phyloP scores from a whole-genome alignment of 2,329 filamentous ascomycete genomes.

The Colletotrichum australisinense region DNA sequence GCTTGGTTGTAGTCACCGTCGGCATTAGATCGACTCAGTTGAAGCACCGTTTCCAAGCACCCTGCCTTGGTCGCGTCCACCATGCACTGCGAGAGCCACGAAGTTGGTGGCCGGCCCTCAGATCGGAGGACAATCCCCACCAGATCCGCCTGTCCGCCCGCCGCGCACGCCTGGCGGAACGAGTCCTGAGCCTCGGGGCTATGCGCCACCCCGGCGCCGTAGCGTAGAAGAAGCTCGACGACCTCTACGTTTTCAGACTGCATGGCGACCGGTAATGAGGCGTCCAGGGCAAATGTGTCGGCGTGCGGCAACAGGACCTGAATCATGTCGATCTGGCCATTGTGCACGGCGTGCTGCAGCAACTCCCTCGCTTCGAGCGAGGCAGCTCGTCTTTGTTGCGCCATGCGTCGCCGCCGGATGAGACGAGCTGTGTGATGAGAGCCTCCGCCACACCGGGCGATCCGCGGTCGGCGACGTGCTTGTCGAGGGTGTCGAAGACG shows the following conservation, averaged over 20 bases:
- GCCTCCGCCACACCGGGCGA: constrained; percentile 67
- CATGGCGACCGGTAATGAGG: constrained; percentile 61
- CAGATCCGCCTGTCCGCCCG: constrained; percentile 57
- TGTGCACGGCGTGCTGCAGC: constrained; percentile 62
- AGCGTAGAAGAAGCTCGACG: constrained; percentile 59
- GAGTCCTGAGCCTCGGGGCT: constrained; percentile 62
- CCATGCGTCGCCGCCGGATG: constrained; percentile 59
- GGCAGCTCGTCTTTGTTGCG: constrained; percentile 58
- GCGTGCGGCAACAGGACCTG: constrained; percentile 65
- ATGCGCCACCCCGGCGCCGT: constrained; percentile 54
- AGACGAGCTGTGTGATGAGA: constrained; percentile 61
- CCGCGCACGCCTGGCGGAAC: constrained; percentile 62
- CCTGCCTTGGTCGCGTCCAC: constrained; percentile 62
- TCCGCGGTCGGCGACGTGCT: constrained; percentile 60
- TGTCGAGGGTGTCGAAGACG: constrained; percentile 62
- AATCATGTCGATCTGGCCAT: constrained; percentile 63
- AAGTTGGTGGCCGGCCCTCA: constrained; percentile 56
- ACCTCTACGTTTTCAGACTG: constrained; percentile 55
- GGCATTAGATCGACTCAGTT: constrained; percentile 63
- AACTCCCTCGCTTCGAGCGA: no score
- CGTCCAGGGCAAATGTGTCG: constrained; percentile 61
- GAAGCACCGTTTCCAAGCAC: constrained; percentile 61
- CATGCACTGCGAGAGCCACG: constrained; percentile 61
- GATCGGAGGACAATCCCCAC: constrained; percentile 62
- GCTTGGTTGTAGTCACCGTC: constrained; percentile 64